Conservation (phyloP, 2,329 filamentous ascomycete genomes). For the Neurospora sp. region DNA sequence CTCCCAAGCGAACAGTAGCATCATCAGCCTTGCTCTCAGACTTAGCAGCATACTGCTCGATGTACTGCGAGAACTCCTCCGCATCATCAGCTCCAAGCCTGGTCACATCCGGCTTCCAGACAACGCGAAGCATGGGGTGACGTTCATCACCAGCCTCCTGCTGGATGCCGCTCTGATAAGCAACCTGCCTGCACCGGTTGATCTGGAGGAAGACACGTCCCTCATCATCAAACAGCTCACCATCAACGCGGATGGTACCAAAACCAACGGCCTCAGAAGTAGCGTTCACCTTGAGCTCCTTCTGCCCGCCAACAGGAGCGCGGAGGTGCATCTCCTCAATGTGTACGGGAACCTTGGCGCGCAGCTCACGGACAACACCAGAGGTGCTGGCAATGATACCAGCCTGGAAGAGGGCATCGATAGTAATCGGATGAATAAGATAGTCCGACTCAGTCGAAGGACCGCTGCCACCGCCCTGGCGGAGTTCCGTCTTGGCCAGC, state of each 20-base stretch:
- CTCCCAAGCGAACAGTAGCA: not conserved
- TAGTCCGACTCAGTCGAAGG: slow-evolving; percentile 4
- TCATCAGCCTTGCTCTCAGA: not conserved
- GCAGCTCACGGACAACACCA: not conserved
- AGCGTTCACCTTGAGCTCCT: not conserved
- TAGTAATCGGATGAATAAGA: slow-evolving; percentile 24
- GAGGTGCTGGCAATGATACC: slow-evolving; percentile 20
- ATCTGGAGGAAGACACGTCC: not conserved
- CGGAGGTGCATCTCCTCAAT: not conserved
- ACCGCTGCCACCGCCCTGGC: not conserved
- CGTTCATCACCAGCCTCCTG: not conserved
- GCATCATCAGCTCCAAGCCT: not conserved
- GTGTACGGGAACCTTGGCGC: not conserved
- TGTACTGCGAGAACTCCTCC: not conserved
- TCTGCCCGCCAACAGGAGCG: not conserved
- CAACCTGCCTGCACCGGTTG: not conserved
- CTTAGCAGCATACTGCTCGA: not conserved
- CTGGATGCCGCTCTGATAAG: not conserved
- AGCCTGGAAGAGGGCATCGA: slow-evolving; percentile 28
- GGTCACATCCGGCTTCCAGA: not conserved
- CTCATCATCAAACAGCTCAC: not conserved
- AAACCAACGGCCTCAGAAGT: not conserved
- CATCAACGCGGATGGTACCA: not conserved
- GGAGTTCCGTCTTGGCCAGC: not conserved
- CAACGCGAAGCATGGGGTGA: not conserved